A percentile compares a stretch with the other conserved stretches of the same genome.
phyloP scores from a whole-genome alignment of 331 rosid species.

The Prunus yedoensis region DNA sequence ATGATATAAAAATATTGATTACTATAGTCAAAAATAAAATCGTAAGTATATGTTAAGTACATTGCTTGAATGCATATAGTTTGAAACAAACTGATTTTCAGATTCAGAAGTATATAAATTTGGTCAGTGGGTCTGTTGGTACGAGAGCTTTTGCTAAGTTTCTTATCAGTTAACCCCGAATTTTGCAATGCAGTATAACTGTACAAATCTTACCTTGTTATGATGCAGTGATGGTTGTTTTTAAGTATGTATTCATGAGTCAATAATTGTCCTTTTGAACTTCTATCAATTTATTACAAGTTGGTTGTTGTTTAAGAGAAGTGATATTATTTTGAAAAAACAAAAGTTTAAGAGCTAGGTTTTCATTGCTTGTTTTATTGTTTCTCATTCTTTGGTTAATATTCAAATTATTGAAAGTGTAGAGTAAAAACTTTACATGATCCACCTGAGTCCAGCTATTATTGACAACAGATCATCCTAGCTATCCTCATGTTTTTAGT shows the following conservation, averaged over 20 bases:
- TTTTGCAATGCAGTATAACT: not conserved
- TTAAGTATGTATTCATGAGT: not conserved
- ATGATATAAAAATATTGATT: not conserved
- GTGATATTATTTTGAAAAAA: not conserved
- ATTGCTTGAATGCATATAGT: not conserved
- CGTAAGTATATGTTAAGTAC: not conserved
- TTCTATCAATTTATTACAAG: not conserved
- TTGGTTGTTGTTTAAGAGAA: not conserved
- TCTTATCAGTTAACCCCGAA: not conserved
- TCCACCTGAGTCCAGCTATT: not conserved
- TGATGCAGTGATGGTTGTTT: slow-evolving; percentile 5
- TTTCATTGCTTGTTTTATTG: not conserved
- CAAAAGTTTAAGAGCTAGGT: not conserved
- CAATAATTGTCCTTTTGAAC: not conserved
- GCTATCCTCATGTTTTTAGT: not conserved
- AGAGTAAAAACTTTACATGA: not conserved
- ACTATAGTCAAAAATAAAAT: not conserved
- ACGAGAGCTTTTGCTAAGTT: not conserved
- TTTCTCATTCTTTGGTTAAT: not conserved
- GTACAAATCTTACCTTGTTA: not conserved
- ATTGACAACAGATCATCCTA: not conserved
- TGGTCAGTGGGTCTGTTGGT: not conserved
- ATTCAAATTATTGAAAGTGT: not conserved
- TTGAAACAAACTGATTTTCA: not conserved
- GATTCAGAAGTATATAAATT: not conserved